Conservation (phyloP, 2,329 filamentous ascomycete species). For the Lasiodiplodia sp. region DNA sequence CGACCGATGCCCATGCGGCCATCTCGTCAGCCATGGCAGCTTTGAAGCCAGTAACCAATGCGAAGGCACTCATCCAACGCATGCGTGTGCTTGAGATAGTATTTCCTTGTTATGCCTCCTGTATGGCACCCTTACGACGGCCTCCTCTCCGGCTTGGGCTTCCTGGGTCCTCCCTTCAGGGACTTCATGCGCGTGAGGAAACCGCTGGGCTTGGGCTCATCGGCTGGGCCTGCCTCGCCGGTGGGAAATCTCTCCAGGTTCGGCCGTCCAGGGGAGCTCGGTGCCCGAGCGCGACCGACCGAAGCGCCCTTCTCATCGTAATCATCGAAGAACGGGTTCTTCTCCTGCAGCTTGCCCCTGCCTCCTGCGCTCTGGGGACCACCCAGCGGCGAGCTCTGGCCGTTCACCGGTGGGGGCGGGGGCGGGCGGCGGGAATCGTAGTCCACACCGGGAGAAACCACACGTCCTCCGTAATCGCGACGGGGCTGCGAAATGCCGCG, state of each 20-base stretch:
- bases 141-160: conserved; percentile 43
- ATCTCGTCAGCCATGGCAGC: background rate
- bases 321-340: conserved; percentile 85
- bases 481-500: conserved; percentile 80
- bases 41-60: conserved; percentile 19
- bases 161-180: conserved; percentile 45
- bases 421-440: conserved; percentile 43
- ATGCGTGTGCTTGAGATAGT: conserved; percentile 19
- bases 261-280: conserved; percentile 37
- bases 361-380: conserved; percentile 51
- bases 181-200: conserved; percentile 38
- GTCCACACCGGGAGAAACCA: conserved; percentile 62
- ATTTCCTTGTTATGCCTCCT: background rate
- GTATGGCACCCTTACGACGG: conserved; percentile 17
- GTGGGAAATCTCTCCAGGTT: conserved; percentile 13
- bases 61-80: conserved; percentile 21
- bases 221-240: background rate
- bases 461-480: conserved; percentile 58
- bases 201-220: conserved; percentile 15
- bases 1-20: conserved; percentile 2
- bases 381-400: conserved; percentile 9
- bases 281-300: conserved; percentile 48
- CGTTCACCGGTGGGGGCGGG: conserved; percentile 20
- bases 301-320: conserved; percentile 71
- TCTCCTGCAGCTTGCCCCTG: conserved; percentile 51